These are phyloP conservation scores for Barnettozyma wickerhamii DNA, from an alignment of 805 yeast genomes.

Conservation along the genomic window DNA sequence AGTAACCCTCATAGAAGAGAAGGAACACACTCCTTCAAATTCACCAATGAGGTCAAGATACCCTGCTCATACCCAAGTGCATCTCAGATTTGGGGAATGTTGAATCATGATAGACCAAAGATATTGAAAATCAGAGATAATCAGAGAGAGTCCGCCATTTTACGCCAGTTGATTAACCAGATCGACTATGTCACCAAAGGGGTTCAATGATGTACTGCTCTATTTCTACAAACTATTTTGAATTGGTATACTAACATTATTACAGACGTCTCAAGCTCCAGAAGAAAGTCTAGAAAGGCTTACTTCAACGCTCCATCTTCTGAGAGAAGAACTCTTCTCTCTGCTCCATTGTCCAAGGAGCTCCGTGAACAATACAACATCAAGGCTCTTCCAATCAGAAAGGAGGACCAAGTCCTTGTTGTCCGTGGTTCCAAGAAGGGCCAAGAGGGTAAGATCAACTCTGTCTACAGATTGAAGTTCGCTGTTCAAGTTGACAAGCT, in stretches of 20 bases:
- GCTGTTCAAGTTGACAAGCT: constrained; percentile 96
- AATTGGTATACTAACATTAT: constrained; percentile 27
- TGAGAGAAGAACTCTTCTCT: constrained; percentile 88
- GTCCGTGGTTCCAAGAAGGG: constrained; percentile 99
- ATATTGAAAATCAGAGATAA: too few species aligned
- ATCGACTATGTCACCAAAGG: too few species aligned
- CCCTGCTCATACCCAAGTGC: too few species aligned
- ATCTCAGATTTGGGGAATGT: too few species aligned
- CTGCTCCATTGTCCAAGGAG: constrained; percentile 99
- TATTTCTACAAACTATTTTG: neutral
- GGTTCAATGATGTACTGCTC: too few species aligned
- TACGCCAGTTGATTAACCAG: too few species aligned
- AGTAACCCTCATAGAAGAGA: too few species aligned
- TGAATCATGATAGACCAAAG: too few species aligned
- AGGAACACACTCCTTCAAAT: too few species aligned
- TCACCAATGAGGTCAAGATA: too few species aligned
- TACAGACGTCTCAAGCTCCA: constrained; percentile 96
- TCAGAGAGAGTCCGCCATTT: too few species aligned
- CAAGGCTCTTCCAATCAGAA: constrained; percentile 95
- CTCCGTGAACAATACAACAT: constrained; percentile 96
- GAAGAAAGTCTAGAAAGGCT: constrained; percentile 99
- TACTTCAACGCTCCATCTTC: constrained; percentile 98
- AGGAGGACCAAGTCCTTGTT: constrained; percentile 92
- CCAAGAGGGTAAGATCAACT: constrained; percentile 95
- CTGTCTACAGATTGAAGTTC: constrained; percentile 98